Evolutionary conservation across 78 protist genomes (phyloP).

Genomic region (Paratrimastix pyriformis): DNA sequence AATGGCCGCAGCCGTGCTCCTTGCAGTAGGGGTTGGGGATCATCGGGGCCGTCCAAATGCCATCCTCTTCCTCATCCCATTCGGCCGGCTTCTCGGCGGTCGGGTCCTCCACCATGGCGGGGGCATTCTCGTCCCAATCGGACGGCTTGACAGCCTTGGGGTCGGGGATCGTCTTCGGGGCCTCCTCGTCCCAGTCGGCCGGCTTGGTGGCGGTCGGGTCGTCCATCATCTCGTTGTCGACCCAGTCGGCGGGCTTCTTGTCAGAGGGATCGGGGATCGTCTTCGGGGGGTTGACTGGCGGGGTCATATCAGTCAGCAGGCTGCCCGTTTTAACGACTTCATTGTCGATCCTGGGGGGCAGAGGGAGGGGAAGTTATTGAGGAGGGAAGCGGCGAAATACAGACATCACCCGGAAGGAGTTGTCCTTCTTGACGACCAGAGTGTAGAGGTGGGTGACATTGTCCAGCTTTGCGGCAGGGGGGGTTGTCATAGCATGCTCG

Average conservation of each 20-base stretch:
- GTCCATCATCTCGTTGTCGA: not conserved
- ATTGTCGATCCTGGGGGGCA: not conserved
- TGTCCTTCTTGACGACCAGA: constrained; percentile 7
- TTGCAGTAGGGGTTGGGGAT: constrained; percentile 27
- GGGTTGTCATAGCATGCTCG: constrained; percentile 4
- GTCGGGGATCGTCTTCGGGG: constrained; percentile 6
- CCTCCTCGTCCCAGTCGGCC: constrained; percentile 6
- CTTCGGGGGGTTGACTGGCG: not conserved
- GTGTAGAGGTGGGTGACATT: constrained; percentile 29
- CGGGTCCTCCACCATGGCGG: constrained; percentile 21
- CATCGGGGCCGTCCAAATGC: constrained; percentile 34
- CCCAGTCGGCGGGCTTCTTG: not conserved
- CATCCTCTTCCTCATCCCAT: constrained; percentile 53
- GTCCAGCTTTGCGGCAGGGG: constrained; percentile 11
- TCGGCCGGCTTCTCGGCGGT: constrained; percentile 26
- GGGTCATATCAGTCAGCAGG: not conserved
- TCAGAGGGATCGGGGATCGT: not conserved
- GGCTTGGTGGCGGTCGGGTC: constrained; percentile 2
- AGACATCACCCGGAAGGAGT: not conserved
- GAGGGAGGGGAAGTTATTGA: too few species aligned
- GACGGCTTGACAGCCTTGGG: not conserved
- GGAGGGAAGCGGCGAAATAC: too few species aligned
- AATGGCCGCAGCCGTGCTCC: not conserved
- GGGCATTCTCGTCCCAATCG: constrained; percentile 20
- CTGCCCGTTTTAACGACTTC: not conserved